phyloP scores from a whole-genome alignment of 2,329 filamentous ascomycete genomes.

The Albophoma yamanashiensis region DNA sequence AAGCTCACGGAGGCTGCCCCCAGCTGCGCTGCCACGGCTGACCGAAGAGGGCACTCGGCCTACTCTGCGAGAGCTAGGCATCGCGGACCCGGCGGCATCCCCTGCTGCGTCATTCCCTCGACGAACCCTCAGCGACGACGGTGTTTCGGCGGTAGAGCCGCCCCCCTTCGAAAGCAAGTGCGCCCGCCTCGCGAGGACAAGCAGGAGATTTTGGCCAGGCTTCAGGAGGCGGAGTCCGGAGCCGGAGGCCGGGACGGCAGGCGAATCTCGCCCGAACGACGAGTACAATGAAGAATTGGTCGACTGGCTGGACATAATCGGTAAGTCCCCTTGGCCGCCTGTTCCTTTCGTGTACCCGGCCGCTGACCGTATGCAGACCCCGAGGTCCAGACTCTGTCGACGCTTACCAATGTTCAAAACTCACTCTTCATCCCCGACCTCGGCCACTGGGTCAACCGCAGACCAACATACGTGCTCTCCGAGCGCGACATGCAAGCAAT shows the following conservation, averaged over 20 bases:
- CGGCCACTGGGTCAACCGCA: constrained; percentile 63
- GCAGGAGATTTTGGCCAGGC: constrained; percentile 1
- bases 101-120: constrained; percentile 16
- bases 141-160: neutral
- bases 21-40: constrained; percentile 24
- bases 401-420: constrained; percentile 82
- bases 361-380: constrained; percentile 48
- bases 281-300: constrained; percentile 28
- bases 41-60: constrained; percentile 27
- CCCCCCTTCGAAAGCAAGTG: neutral
- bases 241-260: neutral
- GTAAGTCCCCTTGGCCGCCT: constrained; percentile 12
- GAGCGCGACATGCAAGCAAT: constrained; percentile 21
- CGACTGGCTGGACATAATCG: constrained; percentile 28
- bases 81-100: constrained; percentile 11
- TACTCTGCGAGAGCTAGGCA: constrained; percentile 21
- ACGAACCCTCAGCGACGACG: neutral
- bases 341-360: constrained; percentile 2
- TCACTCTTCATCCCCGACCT: constrained; percentile 77
- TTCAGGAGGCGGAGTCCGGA: constrained; percentile 1
- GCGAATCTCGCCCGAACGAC: constrained; percentile 11
- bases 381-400: constrained; percentile 72
- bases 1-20: constrained; percentile 19
- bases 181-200: neutral
- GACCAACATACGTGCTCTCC: constrained; percentile 67